A percentile compares a stretch with the other conserved stretches of the same genome.
phyloP scores from a whole-genome alignment of 768 basidiomycete species.

The Auricularia sp. region DNA sequence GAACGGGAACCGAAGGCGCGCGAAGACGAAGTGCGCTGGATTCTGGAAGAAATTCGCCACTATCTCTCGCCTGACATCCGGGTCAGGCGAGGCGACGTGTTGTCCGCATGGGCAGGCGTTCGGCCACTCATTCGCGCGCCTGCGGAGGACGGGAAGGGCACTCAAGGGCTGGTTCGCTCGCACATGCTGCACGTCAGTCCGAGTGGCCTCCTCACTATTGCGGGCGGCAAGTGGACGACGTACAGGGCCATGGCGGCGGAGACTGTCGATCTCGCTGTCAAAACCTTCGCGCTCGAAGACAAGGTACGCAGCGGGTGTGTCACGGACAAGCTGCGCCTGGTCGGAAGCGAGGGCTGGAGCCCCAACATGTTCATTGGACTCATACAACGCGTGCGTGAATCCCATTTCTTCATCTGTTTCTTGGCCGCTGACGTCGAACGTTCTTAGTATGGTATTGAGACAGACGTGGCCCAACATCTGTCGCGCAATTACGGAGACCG shows the following conservation, averaged over 20 bases:
- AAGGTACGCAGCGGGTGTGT: slow-evolving; percentile 52
- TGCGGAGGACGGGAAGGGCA: slow-evolving; percentile 35
- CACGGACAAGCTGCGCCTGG: slow-evolving; percentile 69
- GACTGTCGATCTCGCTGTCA: slow-evolving; percentile 79
- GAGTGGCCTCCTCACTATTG: slow-evolving; percentile 83
- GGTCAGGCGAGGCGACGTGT: slow-evolving; percentile 87
- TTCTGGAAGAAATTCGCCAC: slow-evolving; percentile 82
- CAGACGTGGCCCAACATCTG: slow-evolving; percentile 87
- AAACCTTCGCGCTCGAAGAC: slow-evolving; percentile 57
- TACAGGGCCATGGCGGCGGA: slow-evolving; percentile 95
- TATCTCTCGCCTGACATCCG: slow-evolving; percentile 90
- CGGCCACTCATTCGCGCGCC: slow-evolving; percentile 85
- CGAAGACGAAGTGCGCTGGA: slow-evolving; percentile 96
- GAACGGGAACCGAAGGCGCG: slow-evolving; percentile 65
- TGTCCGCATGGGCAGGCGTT: slow-evolving; percentile 91
- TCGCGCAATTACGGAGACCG: slow-evolving; percentile 93
- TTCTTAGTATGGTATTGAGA: slow-evolving; percentile 72
- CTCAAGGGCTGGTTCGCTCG: slow-evolving; percentile 83
- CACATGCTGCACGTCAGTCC: slow-evolving; percentile 82
- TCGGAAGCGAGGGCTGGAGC: slow-evolving; percentile 92
- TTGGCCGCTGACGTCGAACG: not conserved
- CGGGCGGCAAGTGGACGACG: slow-evolving; percentile 98
- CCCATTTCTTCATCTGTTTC: not conserved
- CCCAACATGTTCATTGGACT: slow-evolving; percentile 95
- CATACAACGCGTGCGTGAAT: slow-evolving; percentile 64